Evolutionary conservation across 2,329 filamentous ascomycete species (phyloP).

Genomic region (Fusarium nematophilum): DNA sequence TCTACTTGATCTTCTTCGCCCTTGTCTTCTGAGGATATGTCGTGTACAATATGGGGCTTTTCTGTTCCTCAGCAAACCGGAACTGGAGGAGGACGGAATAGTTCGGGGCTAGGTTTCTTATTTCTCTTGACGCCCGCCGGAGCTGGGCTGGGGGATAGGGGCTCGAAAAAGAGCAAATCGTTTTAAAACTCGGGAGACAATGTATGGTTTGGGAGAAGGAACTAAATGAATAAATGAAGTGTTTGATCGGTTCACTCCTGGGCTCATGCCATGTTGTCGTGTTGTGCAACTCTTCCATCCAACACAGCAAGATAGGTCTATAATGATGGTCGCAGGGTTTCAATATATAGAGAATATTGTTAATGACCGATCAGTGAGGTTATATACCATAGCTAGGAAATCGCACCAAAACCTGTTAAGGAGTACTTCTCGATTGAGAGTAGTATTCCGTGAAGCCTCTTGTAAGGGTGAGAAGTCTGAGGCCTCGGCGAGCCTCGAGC

Average conservation of each 20-base stretch:
- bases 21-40: conserved; percentile 32
- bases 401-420: no score
- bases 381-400: no score
- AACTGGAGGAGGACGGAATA: conserved; percentile 7
- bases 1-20: conserved; percentile 32
- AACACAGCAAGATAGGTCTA: no score
- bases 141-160: conserved; percentile 32
- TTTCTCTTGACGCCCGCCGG: conserved; percentile 13
- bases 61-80: conserved; percentile 21
- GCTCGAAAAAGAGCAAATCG: conserved; percentile 20
- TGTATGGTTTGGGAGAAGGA: conserved; percentile 32
- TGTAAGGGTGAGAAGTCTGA: no score
- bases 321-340: no score
- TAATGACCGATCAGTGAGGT: no score
- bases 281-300: no score
- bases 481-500: no score
- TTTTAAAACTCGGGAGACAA: conserved; percentile 20
- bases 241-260: conserved; percentile 32
- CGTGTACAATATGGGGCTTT: conserved; percentile 38
- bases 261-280: no score
- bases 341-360: no score
- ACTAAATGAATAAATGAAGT: conserved; percentile 46
- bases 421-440: no score
- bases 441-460: no score
- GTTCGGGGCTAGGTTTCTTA: conserved; percentile 20